Base-by-base conservation (phyloP, 768 basidiomycete species). In the Phylloporus sp. region DNA sequence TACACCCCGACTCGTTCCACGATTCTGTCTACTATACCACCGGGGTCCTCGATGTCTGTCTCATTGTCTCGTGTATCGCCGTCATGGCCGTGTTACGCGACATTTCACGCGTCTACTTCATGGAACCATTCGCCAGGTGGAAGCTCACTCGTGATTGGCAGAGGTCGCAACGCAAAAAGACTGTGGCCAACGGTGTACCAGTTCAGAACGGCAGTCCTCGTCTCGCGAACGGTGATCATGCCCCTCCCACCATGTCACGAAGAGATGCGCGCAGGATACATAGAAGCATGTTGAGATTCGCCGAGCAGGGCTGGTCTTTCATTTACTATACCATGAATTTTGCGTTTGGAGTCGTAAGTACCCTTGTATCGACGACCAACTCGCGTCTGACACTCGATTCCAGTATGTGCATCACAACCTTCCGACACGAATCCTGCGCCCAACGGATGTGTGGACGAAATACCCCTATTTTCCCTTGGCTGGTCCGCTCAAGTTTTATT, bases 221-320 rank as follows among this genome's bases (percentile, higher is more conserved):
- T 45, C 61, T 56, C 47, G 55, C 60, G 12, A 70, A 71, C 47
- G 65, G 61, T 22, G 34, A 53, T 34, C 31, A 47, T 32, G 13
- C 46, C 45, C 56, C 57, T 39, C 41, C 60, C n/a, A 47, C 48
- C 52, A 67, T 55, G 59, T 55, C 64, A 45, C 55, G 62, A 55
- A 79, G 74, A 58, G 83, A 89, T 60, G 72, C 78, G 18, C 81
- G 76, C 47, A 79, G 75, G 58, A 73, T 89, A 52, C 81, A 86
- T 53, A 77, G 86, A 63, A 85, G 82, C 54, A 84, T 93, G 36
- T 67, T 89, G 40, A 77, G 97, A 60, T 98, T 98, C 64, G 91
- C 92, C 3, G 97, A 99, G 68, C 97, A 99, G 71, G 89, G 92
- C 50, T 98, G 93, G 91, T 83, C 82, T 31, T 77, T 85, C 40